Evolutionary conservation across 192 early-diverging fungal genomes (phyloP), one percentile per base, ranked within the genome.

Genomic region (Thamnidium elegans): DNA sequence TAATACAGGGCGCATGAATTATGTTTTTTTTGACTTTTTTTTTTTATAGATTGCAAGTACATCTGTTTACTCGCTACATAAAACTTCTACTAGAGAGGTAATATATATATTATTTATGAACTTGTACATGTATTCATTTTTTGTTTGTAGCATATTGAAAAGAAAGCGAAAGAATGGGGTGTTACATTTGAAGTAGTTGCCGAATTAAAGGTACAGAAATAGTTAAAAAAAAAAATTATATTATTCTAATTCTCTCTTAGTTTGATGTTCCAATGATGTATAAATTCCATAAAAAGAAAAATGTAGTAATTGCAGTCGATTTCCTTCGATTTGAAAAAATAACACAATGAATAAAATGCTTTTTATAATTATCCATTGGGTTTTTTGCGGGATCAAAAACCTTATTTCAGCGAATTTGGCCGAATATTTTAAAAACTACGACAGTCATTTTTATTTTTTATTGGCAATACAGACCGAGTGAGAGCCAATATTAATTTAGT

Each of bases 261-360:
- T 92, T 89, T 67, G 89, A 92, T 66, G 71, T 92, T 10, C 87
- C 87, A 45, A 85, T 82, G 76, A 92, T 87, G 83, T 90, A 92
- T 81, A 89, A 86, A 63, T 87, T 90, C 71, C 90, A 92, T 66
- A 90, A 86, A 64, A 88, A 87, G 61, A 79, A 88, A 62, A 79
- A 82, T 1, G 81, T 90, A 7, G 87, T 90, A 53, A 84, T 92
- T 42, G 77, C 80, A 21, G 90, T 92, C 9, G 87, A 92, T 66
- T 81, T 92, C 68, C 70, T 90, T 31, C 78, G 88, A 10, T 81
- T 89, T 54, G 75, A 68, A 55, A 86, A 82, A 48, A 14, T 17
- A 48, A 19, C 46, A 48, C 7, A 39, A 10, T 39, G 9, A 39
- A 39, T 39, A 39, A 39, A 39, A 26, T 26, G 26, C n/a, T 26